Conservation (phyloP, 1,284 basidiomycete genomes). For the Irpex sp. region DNA sequence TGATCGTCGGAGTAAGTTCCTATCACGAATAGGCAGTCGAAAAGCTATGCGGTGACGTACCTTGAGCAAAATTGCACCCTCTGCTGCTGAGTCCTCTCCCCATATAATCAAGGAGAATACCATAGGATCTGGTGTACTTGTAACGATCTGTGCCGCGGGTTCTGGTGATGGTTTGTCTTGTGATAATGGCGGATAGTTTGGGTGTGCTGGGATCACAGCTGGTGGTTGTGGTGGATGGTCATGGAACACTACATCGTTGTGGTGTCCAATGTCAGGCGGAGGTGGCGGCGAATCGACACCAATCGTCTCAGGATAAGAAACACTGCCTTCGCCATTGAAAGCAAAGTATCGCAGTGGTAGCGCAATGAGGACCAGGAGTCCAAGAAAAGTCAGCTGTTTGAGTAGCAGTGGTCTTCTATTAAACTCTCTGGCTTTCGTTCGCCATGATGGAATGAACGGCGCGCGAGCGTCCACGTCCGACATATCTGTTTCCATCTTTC, state of each 20-base stretch:
- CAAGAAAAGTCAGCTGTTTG: neutral
- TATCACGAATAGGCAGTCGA: no score
- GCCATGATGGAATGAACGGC: constrained; percentile 1
- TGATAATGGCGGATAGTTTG: neutral
- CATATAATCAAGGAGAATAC: constrained; percentile 8
- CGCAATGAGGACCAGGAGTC: neutral
- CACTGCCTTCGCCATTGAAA: neutral
- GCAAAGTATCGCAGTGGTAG: neutral
- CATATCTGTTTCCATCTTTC: neutral
- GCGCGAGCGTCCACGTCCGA: neutral
- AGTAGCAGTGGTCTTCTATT: neutral
- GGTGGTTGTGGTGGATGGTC: neutral
- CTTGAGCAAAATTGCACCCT: constrained; percentile 8
- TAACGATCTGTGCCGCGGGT: neutral
- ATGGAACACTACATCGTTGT: neutral
- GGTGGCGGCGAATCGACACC: neutral
- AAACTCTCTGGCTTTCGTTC: neutral
- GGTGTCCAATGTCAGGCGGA: neutral
- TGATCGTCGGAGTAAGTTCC: constrained; percentile 13
- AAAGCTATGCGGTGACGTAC: neutral
- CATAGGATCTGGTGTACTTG: neutral
- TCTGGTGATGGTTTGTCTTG: neutral
- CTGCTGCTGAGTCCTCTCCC: constrained; percentile 8
- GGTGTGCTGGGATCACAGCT: neutral
- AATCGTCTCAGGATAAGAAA: neutral